A percentile compares a stretch with the other conserved stretches of the same genome.
phyloP scores from a whole-genome alignment of 805 yeast species.

The Ascoidea rubescens region DNA sequence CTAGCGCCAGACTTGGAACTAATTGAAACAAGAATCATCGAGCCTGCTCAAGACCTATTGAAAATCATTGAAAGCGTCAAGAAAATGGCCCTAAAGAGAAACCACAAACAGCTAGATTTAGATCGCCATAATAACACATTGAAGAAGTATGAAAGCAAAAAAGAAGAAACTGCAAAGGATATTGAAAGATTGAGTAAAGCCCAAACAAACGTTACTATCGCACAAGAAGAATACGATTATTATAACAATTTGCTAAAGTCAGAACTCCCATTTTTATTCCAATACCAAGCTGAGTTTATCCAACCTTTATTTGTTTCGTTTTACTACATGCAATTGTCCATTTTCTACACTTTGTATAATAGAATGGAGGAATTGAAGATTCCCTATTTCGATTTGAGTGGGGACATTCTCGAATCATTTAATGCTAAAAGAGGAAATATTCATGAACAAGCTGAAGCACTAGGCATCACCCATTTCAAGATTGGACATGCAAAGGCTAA shows the following conservation, averaged over 20 bases:
- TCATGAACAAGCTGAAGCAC: slow-evolving; percentile 78
- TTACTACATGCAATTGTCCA: slow-evolving; percentile 95
- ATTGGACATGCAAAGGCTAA: slow-evolving; percentile 78
- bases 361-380: slow-evolving; percentile 94
- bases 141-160: slow-evolving; percentile 66
- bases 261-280: slow-evolving; percentile 80
- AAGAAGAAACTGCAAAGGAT: slow-evolving; percentile 75
- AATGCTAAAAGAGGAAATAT: slow-evolving; percentile 74
- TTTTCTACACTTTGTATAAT: slow-evolving; percentile 82
- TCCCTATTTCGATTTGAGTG: slow-evolving; percentile 80
- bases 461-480: slow-evolving; percentile 84
- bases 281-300: slow-evolving; percentile 82
- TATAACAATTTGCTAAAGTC: slow-evolving; percentile 88
- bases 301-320: slow-evolving; percentile 87
- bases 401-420: slow-evolving; percentile 77
- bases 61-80: slow-evolving; percentile 71
- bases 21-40: slow-evolving; percentile 78
- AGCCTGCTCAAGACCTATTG: slow-evolving; percentile 85
- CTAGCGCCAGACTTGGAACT: slow-evolving; percentile 87
- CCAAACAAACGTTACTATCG: slow-evolving; percentile 79
- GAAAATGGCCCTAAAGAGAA: slow-evolving; percentile 91
- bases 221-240: slow-evolving; percentile 92
- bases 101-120: slow-evolving; percentile 87
- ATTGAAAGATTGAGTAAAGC: slow-evolving; percentile 84
- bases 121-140: slow-evolving; percentile 69